Evolutionary conservation across 148 eudicot species (phyloP).

Genomic region (Rhododendron vialii): DNA sequence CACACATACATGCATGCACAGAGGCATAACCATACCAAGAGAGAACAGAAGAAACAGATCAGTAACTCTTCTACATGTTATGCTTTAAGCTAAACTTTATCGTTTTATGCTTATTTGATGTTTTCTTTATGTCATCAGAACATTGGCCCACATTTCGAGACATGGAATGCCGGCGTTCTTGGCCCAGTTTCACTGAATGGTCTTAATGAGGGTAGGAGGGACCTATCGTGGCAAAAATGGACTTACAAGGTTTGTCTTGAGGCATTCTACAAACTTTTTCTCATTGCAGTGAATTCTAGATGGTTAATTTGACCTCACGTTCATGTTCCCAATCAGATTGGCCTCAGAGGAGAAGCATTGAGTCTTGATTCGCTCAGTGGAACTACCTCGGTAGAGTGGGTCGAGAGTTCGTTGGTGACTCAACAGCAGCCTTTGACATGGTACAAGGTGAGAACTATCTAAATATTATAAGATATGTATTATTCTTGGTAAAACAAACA

Average conservation of each 20-base stretch:
- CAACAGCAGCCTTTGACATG: slow-evolving; percentile 66
- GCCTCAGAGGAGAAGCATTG: slow-evolving; percentile 83
- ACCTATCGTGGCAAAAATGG: slow-evolving; percentile 60
- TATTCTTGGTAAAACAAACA: background rate
- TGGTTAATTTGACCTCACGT: slow-evolving; percentile 4
- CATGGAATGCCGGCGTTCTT: slow-evolving; percentile 57
- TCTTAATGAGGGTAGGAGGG: slow-evolving; percentile 45
- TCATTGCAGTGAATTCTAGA: background rate
- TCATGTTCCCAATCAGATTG: slow-evolving; percentile 46
- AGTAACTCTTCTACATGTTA: background rate
- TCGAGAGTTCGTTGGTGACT: slow-evolving; percentile 30
- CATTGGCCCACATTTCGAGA: slow-evolving; percentile 42
- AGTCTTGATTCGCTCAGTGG: slow-evolving; percentile 75
- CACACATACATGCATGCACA: background rate
- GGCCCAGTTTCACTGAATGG: slow-evolving; percentile 62
- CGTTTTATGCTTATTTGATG: background rate
- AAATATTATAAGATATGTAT: background rate
- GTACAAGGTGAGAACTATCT: slow-evolving; percentile 54
- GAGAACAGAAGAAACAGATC: background rate
- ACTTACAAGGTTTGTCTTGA: slow-evolving; percentile 52
- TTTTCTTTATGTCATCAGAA: slow-evolving; percentile 17
- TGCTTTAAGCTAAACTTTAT: background rate
- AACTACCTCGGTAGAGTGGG: slow-evolving; percentile 79
- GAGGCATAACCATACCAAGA: background rate
- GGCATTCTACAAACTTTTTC: background rate